These are phyloP conservation scores for Diaporthe velutina DNA, from an alignment of 2,329 filamentous ascomycete species.

Conservation along the genomic window DNA sequence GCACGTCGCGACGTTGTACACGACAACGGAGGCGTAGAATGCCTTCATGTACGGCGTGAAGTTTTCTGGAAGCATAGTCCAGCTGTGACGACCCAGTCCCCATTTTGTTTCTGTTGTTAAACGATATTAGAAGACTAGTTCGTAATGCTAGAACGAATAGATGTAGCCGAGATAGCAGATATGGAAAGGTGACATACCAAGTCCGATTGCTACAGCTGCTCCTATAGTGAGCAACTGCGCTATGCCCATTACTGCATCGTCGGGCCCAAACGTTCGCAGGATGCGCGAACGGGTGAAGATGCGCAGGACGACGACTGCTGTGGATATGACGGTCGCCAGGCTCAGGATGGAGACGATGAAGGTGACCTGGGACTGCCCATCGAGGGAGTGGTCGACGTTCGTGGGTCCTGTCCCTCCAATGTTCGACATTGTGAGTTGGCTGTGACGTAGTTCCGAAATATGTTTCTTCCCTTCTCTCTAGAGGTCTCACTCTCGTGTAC, in stretches of 20 bases:
- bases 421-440: conserved; percentile 25
- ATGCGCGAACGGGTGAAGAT: conserved; percentile 42
- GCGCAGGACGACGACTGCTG: conserved; percentile 42
- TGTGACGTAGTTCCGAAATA: neutral
- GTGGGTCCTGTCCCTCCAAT: conserved; percentile 11
- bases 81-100: conserved; percentile 38
- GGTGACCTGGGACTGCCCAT: conserved; percentile 41
- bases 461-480: conserved; percentile 8
- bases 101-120: conserved; percentile 32
- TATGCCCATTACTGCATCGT: conserved; percentile 44
- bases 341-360: conserved; percentile 44
- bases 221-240: conserved; percentile 43
- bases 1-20: conserved; percentile 49
- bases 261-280: conserved; percentile 43
- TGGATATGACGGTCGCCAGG: conserved; percentile 43
- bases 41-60: conserved; percentile 40
- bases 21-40: conserved; percentile 48
- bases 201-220: conserved; percentile 43
- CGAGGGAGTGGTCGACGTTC: conserved; percentile 41
- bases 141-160: neutral
- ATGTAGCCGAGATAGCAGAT: neutral
- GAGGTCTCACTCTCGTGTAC: neutral
- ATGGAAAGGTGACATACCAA: conserved; percentile 40
- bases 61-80: conserved; percentile 26
- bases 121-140: neutral